These are phyloP conservation scores for Daldinia concentrica DNA, from an alignment of 495 filamentous ascomycete species.

Conservation along the genomic window DNA sequence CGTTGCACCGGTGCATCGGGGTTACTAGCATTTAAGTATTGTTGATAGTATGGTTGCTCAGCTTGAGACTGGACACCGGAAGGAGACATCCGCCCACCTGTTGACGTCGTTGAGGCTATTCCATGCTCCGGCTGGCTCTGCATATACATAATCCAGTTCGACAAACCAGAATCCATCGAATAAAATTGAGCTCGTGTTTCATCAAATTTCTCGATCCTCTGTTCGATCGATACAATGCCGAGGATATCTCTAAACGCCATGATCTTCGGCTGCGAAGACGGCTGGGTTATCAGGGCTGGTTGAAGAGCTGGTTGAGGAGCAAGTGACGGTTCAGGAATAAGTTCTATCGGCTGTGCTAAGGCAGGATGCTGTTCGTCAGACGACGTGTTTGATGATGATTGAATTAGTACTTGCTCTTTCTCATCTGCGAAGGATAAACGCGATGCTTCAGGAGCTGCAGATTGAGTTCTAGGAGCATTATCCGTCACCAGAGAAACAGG, in stretches of 20 bases:
- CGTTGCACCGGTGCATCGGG: constrained; percentile 20
- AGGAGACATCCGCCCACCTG: constrained; percentile 42
- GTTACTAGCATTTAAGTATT: constrained; percentile 52
- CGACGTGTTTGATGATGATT: constrained; percentile 46
- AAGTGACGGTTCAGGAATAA: neutral
- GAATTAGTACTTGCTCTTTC: constrained; percentile 55
- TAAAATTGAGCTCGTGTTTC: constrained; percentile 75
- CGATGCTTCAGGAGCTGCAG: constrained; percentile 18
- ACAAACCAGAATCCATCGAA: constrained; percentile 73
- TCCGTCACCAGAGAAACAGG: constrained; percentile 46
- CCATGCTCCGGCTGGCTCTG: constrained; percentile 50
- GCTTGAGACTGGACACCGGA: constrained; percentile 23
- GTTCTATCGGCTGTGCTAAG: constrained; percentile 27
- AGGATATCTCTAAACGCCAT: constrained; percentile 77
- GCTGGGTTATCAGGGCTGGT: constrained; percentile 30
- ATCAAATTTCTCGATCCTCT: constrained; percentile 75
- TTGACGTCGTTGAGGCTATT: constrained; percentile 15
- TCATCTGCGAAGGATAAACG: constrained; percentile 56
- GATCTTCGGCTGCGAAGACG: constrained; percentile 53
- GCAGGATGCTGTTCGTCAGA: constrained; percentile 55
- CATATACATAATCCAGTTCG: constrained; percentile 72
- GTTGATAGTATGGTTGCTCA: constrained; percentile 63
- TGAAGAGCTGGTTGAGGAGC: constrained; percentile 32
- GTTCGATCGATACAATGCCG: constrained; percentile 64
- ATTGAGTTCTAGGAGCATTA: neutral